Evolutionary conservation across 2,329 filamentous ascomycete genomes (phyloP).

Genomic region (Periconia digitata): DNA sequence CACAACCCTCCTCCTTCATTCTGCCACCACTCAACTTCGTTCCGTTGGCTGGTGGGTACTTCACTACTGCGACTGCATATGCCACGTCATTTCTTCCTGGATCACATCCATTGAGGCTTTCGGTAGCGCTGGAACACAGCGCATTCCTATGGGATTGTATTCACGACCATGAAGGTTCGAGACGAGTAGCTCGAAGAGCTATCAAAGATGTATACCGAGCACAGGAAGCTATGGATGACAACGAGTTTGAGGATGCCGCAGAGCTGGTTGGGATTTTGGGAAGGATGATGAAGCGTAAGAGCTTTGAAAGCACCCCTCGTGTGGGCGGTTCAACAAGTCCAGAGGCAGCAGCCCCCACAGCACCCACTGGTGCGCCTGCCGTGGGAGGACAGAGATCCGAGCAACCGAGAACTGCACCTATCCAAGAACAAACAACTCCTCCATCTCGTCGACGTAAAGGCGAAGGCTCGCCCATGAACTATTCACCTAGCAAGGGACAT

Average conservation of each 20-base stretch:
- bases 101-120: constrained; percentile 85
- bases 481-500: constrained; percentile 21
- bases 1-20: constrained; percentile 68
- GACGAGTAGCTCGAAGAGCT: constrained; percentile 75
- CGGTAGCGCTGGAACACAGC: constrained; percentile 87
- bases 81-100: constrained; percentile 79
- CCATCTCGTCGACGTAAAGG: constrained; percentile 26
- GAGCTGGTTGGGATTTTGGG: constrained; percentile 83
- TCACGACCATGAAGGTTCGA: constrained; percentile 75
- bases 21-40: constrained; percentile 80
- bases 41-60: constrained; percentile 77
- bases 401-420: constrained; percentile 12
- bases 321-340: constrained; percentile 34
- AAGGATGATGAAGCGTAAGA: constrained; percentile 77
- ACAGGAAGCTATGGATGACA: constrained; percentile 89
- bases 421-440: constrained; percentile 21
- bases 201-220: constrained; percentile 91
- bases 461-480: constrained; percentile 27
- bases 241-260: constrained; percentile 90
- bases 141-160: constrained; percentile 93
- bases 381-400: constrained; percentile 8
- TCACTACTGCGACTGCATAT: constrained; percentile 73
- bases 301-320: constrained; percentile 41
- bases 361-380: constrained; percentile 14
- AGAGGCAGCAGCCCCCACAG: constrained; percentile 21